Evolutionary conservation across 352 stramenopile species (phyloP).

Genomic region (Phytophthora syringae): DNA sequence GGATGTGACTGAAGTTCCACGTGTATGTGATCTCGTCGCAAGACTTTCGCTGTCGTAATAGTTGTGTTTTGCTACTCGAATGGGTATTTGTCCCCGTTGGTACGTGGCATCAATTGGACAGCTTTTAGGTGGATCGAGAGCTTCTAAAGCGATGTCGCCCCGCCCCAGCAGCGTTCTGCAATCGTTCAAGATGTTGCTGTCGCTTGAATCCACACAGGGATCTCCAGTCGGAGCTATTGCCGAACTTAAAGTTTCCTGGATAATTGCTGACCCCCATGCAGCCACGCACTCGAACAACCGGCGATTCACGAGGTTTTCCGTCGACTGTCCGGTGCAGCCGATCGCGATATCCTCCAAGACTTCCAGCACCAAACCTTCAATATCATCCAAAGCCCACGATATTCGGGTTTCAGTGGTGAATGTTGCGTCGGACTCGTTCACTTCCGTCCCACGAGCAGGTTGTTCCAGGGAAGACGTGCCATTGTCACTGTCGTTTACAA

Average conservation of each 20-base stretch:
- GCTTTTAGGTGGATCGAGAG: conserved; percentile 17
- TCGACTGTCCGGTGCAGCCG: conserved; percentile 19
- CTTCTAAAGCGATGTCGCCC: conserved; percentile 8
- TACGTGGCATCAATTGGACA: conserved; percentile 24
- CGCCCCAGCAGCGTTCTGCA: conserved; percentile 18
- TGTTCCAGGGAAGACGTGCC: not conserved
- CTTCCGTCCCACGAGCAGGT: not conserved
- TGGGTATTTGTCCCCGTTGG: conserved; percentile 31
- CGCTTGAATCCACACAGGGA: conserved; percentile 12
- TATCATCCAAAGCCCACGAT: conserved; percentile 30
- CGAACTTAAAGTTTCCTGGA: conserved; percentile 34
- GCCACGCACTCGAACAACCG: conserved; percentile 41
- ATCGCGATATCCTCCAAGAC: conserved; percentile 35
- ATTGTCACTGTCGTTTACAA: conserved; percentile 14
- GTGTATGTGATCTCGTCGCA: conserved; percentile 17
- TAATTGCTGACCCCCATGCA: conserved; percentile 9
- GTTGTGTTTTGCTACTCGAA: conserved; percentile 9
- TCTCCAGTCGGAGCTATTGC: conserved; percentile 33
- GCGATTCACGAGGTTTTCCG: conserved; percentile 33
- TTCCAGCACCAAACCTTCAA: conserved; percentile 32
- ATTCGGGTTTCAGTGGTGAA: not conserved
- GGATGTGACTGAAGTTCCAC: conserved; percentile 26
- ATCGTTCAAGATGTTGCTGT: conserved; percentile 3
- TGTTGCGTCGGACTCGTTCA: not conserved
- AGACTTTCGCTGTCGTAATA: conserved; percentile 25